Evolutionary conservation across 257 asterid species (phyloP), one percentile per base, ranked within the genome.

Genomic region (Phtheirospermum japonicum): DNA sequence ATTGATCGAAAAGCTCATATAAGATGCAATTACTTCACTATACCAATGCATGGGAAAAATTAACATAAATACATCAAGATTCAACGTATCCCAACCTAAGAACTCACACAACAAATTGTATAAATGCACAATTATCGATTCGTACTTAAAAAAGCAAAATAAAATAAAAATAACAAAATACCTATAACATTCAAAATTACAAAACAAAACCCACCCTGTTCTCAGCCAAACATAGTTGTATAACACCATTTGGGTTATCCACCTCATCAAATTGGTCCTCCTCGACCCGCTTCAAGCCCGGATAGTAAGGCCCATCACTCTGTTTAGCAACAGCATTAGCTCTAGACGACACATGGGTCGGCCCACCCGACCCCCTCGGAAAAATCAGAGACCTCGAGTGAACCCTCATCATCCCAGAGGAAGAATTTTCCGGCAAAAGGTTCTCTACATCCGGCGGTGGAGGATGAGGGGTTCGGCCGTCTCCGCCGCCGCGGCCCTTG

Each of bases 211-310:
- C 66, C 80, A 85, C 93, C 75, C 76, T 72, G 54, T 80, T 82
- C 54, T 85, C 82, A 64, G 79, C 81, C 43, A 80, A 72, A 4
- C 86, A 79, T 54, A 85, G 83, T 56, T 85, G 85, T 70, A 85
- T 80, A 32, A 82, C 73, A 34, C 94, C 94, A 71, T 73, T 70
- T 4, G 87, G 90, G 63, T 85, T 82, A 18, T 49, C 62, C 13
- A 48, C 53, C 36, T 73, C 76, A 64, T 81, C 81, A 48, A 72
- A 82, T 33, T 82, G 77, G 59, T 81, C 86, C 11, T 81, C 86
- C 7, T 77, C 64, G 57, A 59, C 84, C 54, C 74, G 81, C 53
- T 71, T 65, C 79, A 71, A 57, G 16, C 86, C 88, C 63, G 67
- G 58, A 57, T 65, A 68, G 43, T 67, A 71, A 7, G 85, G 77